These are phyloP conservation scores for Ambrosia hybrid DNA, from an alignment of 140 eudicot species.

Conservation along the genomic window DNA sequence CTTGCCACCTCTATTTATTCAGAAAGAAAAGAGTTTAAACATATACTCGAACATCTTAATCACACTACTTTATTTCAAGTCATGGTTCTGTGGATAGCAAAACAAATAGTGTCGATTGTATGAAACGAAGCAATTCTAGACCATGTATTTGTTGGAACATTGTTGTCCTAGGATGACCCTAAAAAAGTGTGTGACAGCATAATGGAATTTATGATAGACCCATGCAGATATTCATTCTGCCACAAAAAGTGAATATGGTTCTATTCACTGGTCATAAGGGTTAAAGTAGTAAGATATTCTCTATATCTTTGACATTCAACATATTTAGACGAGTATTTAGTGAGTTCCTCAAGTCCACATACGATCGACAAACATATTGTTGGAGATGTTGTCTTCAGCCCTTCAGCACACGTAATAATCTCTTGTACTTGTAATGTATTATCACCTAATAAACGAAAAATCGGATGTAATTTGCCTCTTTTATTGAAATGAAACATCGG, in stretches of 20 bases:
- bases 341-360: neutral
- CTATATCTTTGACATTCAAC: conserved; percentile 14
- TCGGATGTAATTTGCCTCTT: too few species aligned
- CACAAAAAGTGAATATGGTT: conserved; percentile 41
- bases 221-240: conserved; percentile 30
- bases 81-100: conserved; percentile 5
- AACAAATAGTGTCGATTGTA: conserved; percentile 5
- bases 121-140: conserved; percentile 16
- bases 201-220: conserved; percentile 31
- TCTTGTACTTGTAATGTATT: too few species aligned
- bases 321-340: conserved; percentile 12
- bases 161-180: conserved; percentile 31
- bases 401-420: too few species aligned
- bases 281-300: conserved; percentile 32
- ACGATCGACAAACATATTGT: conserved; percentile 1
- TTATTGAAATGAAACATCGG: too few species aligned
- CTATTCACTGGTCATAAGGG: conserved; percentile 25
- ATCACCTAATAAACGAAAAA: too few species aligned
- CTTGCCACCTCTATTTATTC: neutral
- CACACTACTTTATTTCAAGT: neutral
- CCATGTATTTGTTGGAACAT: conserved; percentile 24
- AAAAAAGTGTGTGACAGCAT: conserved; percentile 27
- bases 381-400: too few species aligned
- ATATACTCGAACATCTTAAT: neutral
- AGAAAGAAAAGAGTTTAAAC: neutral